phyloP scores from a whole-genome alignment of 306 rosid species.

The Vicia faba region DNA sequence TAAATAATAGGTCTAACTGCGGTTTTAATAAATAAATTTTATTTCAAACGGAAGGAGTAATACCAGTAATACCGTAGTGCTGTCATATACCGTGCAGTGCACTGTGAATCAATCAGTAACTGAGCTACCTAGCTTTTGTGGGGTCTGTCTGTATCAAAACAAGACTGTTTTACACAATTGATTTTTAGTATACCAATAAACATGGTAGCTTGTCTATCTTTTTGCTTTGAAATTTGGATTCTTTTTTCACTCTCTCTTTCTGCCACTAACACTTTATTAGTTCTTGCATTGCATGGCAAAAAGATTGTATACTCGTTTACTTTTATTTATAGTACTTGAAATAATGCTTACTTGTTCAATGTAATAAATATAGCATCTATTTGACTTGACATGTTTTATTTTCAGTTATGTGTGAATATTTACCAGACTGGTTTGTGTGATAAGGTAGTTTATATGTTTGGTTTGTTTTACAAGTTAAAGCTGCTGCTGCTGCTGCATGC shows the following conservation, averaged over 20 bases:
- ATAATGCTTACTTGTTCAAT: not conserved
- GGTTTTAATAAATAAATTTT: too few species aligned
- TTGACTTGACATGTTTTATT: slow-evolving; percentile 28
- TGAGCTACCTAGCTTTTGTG: slow-evolving; percentile 36
- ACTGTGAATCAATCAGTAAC: slow-evolving; percentile 44
- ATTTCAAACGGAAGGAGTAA: too few species aligned
- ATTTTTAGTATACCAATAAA: slow-evolving; percentile 28
- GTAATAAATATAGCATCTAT: not conserved
- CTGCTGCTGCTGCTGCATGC: slow-evolving; percentile 17
- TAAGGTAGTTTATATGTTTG: slow-evolving; percentile 23
- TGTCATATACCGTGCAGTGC: slow-evolving; percentile 42
- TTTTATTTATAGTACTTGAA: not conserved
- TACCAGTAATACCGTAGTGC: slow-evolving; percentile 21
- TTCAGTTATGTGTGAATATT: not conserved
- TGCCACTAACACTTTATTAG: not conserved
- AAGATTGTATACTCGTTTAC: not conserved
- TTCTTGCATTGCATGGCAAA: slow-evolving; percentile 47
- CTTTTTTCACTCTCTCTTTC: slow-evolving; percentile 19
- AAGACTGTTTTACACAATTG: slow-evolving; percentile 28
- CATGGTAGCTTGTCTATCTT: not conserved
- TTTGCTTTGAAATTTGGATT: slow-evolving; percentile 39
- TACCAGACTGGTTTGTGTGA: slow-evolving; percentile 17
- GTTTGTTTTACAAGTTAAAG: slow-evolving; percentile 31
- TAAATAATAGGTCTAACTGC: too few species aligned
- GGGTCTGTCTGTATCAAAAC: slow-evolving; percentile 39